Evolutionary conservation across 2,329 filamentous ascomycete genomes (phyloP), one percentile per base, ranked within the genome.

Genomic region (Ophiostoma sp.): DNA sequence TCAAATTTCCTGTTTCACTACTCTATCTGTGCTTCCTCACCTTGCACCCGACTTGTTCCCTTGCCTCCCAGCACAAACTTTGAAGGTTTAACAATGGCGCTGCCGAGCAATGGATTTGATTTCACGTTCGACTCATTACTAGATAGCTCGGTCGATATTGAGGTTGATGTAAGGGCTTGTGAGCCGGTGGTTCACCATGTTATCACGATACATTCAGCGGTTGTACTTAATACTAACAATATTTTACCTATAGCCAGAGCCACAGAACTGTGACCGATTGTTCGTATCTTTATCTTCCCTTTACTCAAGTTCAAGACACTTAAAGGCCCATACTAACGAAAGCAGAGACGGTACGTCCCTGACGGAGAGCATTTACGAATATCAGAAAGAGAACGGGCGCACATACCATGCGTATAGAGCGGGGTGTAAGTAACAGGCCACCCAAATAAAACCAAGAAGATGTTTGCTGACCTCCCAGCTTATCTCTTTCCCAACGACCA

Each of bases 401-500:
- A 77, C 76, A 9, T 77, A 76, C 27, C 75, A 77, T 65, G 73
- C 75, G 1, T 76, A 72, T 69, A 74, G 73, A 14, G 73, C 75
- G 7, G 75, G 75, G 4, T 77, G 76, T 76, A 66, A 60, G 75
- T 73, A 11, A 4, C 18, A n/a, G 12, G 14, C 12, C 55, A 40
- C 6, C 27, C 14, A 12, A 6, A 55, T 16, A 18, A 55, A 16
- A 18, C 14, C 27, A 6, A 55, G 49, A 18, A n/a, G 16, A 8
- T 38, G 16, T 16, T 16, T 12, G 12, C 40, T 45, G 5, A 36
- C 2, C 58, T 14, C 7, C 27, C 42, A 78, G 77, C 76, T n/a
- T 78, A 78, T 64, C 72, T 71, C 41, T 77, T 75, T 65, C 77
- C 76, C 55, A 78, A 78, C 65, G 77, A 78, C 67, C 64, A 70